Evolutionary conservation across 768 basidiomycete genomes (phyloP), one percentile per base, ranked within the genome.

Genomic region (Tremella fuciformis): DNA sequence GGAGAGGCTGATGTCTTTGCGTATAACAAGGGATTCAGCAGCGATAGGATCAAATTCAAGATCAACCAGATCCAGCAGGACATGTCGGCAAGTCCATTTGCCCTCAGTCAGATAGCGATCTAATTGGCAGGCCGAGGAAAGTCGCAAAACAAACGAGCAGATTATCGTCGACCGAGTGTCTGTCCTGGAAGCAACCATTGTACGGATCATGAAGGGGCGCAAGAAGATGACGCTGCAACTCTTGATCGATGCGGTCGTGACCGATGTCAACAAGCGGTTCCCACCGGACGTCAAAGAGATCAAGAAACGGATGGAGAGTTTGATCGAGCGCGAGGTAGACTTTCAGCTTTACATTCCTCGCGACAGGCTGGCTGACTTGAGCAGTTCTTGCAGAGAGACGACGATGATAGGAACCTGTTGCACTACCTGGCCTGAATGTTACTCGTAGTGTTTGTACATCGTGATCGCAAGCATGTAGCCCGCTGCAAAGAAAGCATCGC

Each of bases 1-100:
- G 75, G 84, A 25, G 84, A 86, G 34, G 79, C 75, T 1, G 96
- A 98, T 69, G 73, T 82, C 44, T 98, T 99, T 75, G 77, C 78
- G 29, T 91, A 87, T 80, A 96, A 97, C 74, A 79, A 82, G 26
- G 84, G 84, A 8, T 98, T 98, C 76, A 84, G 84, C 25, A 88
- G 94, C 67, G 81, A 86, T 7, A 82, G 84, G 41, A 78, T 84
- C 38, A 89, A 86, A 66, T 83, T 99, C 40, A 89, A 89, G 77
- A 93, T 98, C 79, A 94, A 92, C 71, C 89, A 92, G 19, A 94
- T 99, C 50, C 96, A 97, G 76, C 88, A 86, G 15, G 92, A 92
- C 72, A 88, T 93, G 65, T 86, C 91, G 60, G 42, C 16, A 4
- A 46, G 42, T 6, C 42, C 15, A 6, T 46, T 15, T 8, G 4